Conservation (phyloP, 163 green algal genomes). For the Coccomyxa subellipsoidea region DNA sequence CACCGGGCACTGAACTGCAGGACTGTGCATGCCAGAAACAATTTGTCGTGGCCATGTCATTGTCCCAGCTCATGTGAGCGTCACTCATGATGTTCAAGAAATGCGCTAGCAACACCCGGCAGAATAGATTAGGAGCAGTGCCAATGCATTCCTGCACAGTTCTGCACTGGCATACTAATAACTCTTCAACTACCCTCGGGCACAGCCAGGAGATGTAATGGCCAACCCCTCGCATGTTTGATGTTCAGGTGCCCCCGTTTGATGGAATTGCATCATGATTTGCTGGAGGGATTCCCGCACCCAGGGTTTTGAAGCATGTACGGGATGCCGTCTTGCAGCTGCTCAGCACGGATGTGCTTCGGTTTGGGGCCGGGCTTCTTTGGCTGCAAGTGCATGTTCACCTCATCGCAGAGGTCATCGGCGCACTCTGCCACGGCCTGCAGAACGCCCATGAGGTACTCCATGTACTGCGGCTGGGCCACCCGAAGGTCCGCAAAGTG, state of each 20-base stretch:
- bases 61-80: no score
- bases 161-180: neutral
- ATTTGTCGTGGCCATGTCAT: no score
- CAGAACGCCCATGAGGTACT: conserved; percentile 7
- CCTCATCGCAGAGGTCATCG: neutral
- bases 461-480: conserved; percentile 17
- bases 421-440: neutral
- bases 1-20: no score
- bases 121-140: neutral
- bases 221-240: neutral
- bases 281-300: neutral
- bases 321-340: neutral
- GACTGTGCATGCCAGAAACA: no score
- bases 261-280: neutral
- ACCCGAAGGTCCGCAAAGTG: conserved; percentile 16
- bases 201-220: no score
- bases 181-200: neutral
- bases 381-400: no score
- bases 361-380: neutral
- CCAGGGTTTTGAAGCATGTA: neutral
- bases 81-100: neutral
- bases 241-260: neutral
- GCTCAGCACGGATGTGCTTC: neutral
- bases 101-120: neutral
- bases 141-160: neutral